These are phyloP conservation scores for Globisporangium canariense DNA, from an alignment of 352 stramenopile species.

Conservation along the genomic window DNA sequence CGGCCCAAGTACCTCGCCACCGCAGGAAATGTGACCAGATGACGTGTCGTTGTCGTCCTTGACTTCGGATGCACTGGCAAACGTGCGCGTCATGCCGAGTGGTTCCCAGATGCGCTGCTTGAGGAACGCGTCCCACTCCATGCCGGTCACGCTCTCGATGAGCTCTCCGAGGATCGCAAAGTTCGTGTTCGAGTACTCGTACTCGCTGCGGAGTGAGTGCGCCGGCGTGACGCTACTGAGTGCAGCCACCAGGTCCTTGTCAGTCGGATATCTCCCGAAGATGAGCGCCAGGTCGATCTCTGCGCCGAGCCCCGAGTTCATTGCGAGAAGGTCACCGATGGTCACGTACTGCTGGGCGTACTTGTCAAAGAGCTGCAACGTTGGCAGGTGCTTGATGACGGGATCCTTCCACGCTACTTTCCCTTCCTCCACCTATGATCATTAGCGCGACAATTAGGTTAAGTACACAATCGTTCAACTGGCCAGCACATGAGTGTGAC, in stretches of 20 bases:
- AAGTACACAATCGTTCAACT: too few species aligned
- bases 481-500: too few species aligned
- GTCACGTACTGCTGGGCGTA: conserved; percentile 50
- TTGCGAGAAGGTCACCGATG: conserved; percentile 46
- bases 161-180: conserved; percentile 62
- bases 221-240: conserved; percentile 10
- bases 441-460: too few species aligned
- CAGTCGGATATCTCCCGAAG: conserved; percentile 22
- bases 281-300: conserved; percentile 18
- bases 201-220: conserved; percentile 38
- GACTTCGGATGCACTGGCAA: conserved; percentile 4
- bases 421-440: conserved; percentile 39
- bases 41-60: conserved; percentile 1
- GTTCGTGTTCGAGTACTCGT: conserved; percentile 63
- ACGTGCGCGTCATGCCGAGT: conserved; percentile 58
- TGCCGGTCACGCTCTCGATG: conserved; percentile 41
- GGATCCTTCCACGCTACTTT: conserved; percentile 50
- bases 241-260: conserved; percentile 32
- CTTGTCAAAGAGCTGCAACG: conserved; percentile 53
- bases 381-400: conserved; percentile 53
- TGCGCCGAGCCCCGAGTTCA: conserved; percentile 46
- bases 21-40: conserved; percentile 28
- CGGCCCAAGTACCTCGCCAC: conserved; percentile 26
- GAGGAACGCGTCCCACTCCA: conserved; percentile 51
- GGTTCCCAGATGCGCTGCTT: conserved; percentile 47